These are phyloP conservation scores for Amanita inopinata DNA, from an alignment of 768 basidiomycete genomes.

Conservation along the genomic window DNA sequence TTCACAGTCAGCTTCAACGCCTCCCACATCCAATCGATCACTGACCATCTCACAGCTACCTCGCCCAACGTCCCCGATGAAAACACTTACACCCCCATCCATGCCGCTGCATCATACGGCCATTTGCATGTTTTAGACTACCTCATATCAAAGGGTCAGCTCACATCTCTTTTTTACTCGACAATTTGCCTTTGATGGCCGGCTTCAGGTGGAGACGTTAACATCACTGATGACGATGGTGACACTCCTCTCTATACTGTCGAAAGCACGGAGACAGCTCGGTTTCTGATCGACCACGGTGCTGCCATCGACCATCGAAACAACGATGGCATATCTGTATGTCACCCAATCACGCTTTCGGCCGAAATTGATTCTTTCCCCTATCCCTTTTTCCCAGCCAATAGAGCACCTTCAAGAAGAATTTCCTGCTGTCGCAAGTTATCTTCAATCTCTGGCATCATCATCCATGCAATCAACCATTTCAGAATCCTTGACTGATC, in stretches of 20 bases:
- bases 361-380: conserved; percentile 2
- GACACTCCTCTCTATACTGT: conserved; percentile 91
- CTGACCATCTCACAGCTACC: conserved; percentile 34
- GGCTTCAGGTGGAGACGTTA: conserved; percentile 72
- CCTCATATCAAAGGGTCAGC: conserved; percentile 58
- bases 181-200: conserved; percentile 9
- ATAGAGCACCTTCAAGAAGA: conserved; percentile 20
- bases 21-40: conserved; percentile 19
- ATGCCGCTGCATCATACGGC: conserved; percentile 90
- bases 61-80: conserved; percentile 66
- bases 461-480: conserved; percentile 13
- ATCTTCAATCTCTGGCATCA: conserved; percentile 12
- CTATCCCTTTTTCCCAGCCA: conserved; percentile 50
- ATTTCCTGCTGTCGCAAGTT: conserved; percentile 8
- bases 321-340: conserved; percentile 64
- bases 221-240: conserved; percentile 76
- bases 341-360: conserved; percentile 18
- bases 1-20: conserved; percentile 34
- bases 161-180: conserved; percentile 5
- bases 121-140: conserved; percentile 70
- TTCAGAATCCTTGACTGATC: conserved; percentile 15
- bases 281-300: conserved; percentile 70
- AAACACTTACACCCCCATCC: conserved; percentile 83
- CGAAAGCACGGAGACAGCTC: conserved; percentile 71
- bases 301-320: conserved; percentile 57